A percentile compares a stretch with the other conserved stretches of the same genome.
phyloP scores from a whole-genome alignment of 352 stramenopile species.

The Globisporangium canariense region DNA sequence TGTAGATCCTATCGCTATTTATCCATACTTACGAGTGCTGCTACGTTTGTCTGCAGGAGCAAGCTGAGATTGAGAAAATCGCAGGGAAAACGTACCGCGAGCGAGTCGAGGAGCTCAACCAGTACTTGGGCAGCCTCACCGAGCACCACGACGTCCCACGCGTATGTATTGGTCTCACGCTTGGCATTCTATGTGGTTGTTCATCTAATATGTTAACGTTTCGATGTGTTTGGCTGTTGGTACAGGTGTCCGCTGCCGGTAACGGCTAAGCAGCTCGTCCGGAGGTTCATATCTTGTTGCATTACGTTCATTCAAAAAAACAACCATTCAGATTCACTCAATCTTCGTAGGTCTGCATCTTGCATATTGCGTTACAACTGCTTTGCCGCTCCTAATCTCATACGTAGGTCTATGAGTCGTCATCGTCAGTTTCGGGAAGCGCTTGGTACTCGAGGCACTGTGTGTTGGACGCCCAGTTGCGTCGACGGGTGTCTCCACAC shows the following conservation, averaged over 20 bases:
- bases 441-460: constrained; percentile 53
- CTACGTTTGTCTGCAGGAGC: constrained; percentile 40
- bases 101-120: constrained; percentile 96
- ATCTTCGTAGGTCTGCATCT: neutral
- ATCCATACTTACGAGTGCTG: constrained; percentile 4
- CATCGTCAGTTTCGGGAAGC: constrained; percentile 18
- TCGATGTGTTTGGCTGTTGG: neutral
- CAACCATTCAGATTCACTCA: constrained; percentile 4
- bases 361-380: neutral
- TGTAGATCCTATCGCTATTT: neutral
- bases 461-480: constrained; percentile 60
- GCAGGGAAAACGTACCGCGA: constrained; percentile 88
- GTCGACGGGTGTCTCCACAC: constrained; percentile 54
- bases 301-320: constrained; percentile 9
- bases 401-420: constrained; percentile 9
- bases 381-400: neutral
- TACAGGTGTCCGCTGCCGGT: constrained; percentile 81
- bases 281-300: neutral
- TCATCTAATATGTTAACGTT: neutral
- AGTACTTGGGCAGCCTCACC: constrained; percentile 93
- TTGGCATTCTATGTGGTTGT: neutral
- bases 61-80: constrained; percentile 84
- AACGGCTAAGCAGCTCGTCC: constrained; percentile 67
- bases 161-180: constrained; percentile 38
- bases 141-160: constrained; percentile 98